Percentiles rank a stretch among this genome's conserved stretches.
phyloP scores from a whole-genome alignment of 495 filamentous ascomycete genomes.

The Penicillium cinerascens region DNA sequence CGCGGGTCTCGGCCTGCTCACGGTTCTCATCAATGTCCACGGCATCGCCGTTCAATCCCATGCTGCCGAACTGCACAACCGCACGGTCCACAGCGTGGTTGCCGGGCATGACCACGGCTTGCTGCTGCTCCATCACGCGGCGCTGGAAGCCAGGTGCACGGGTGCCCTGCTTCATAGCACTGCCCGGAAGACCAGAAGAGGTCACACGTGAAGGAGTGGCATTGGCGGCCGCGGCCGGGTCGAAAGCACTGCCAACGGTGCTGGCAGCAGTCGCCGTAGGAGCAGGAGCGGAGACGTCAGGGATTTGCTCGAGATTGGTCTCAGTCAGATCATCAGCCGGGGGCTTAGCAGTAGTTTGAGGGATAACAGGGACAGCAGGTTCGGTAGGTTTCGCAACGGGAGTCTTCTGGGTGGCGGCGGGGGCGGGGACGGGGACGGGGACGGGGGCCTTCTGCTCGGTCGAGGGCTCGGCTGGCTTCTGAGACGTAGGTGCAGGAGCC shows the following conservation, averaged over 20 bases:
- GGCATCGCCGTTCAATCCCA: slow-evolving; percentile 77
- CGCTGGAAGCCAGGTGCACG: slow-evolving; percentile 76
- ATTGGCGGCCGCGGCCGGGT: slow-evolving; percentile 51
- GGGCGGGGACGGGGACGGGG: slow-evolving; percentile 29
- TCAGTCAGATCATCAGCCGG: slow-evolving; percentile 86
- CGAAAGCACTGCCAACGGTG: slow-evolving; percentile 79
- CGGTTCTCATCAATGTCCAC: slow-evolving; percentile 90
- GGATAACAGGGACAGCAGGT: slow-evolving; percentile 37
- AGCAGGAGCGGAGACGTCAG: slow-evolving; percentile 70
- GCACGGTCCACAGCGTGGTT: slow-evolving; percentile 92
- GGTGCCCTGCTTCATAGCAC: slow-evolving; percentile 70
- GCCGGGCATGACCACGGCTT: slow-evolving; percentile 98
- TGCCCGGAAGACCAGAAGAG: slow-evolving; percentile 66
- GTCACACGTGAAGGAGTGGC: slow-evolving; percentile 62
- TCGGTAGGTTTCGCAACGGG: slow-evolving; percentile 28
- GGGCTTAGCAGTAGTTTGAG: slow-evolving; percentile 55
- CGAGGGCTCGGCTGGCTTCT: slow-evolving; percentile 16
- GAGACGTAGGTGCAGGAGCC: slow-evolving; percentile 26
- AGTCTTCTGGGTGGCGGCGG: slow-evolving; percentile 27
- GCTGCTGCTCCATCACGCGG: slow-evolving; percentile 86
- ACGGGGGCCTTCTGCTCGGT: slow-evolving; percentile 27
- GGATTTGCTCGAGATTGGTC: slow-evolving; percentile 84
- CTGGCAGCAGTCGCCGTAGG: slow-evolving; percentile 84
- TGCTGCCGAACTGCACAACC: slow-evolving; percentile 95
- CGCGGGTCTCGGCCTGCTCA: slow-evolving; percentile 90